phyloP scores from a whole-genome alignment of 257 asterid species.

The Thymus mandschuricus region DNA sequence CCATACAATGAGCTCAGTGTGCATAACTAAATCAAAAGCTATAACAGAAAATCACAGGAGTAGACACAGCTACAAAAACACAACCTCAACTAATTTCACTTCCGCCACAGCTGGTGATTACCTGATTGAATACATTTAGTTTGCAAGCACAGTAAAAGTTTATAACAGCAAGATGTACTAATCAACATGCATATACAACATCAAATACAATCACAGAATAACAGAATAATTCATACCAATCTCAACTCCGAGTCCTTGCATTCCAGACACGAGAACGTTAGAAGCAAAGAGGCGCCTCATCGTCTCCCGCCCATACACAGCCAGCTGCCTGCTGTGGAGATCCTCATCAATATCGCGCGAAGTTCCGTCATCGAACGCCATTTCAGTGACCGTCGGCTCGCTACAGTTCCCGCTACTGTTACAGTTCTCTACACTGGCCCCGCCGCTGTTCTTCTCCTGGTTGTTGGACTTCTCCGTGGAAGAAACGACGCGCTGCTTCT shows the following conservation, averaged over 20 bases:
- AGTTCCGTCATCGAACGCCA: constrained; percentile 88
- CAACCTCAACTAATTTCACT: too few relatives aligned
- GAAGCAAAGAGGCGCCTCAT: constrained; percentile 93
- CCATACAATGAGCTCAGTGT: neutral
- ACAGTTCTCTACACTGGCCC: constrained; percentile 27
- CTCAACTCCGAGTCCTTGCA: constrained; percentile 95
- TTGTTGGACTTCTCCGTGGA: constrained; percentile 28
- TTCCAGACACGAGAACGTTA: constrained; percentile 79
- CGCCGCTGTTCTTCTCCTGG: constrained; percentile 40
- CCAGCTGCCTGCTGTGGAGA: constrained; percentile 97
- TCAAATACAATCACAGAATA: neutral
- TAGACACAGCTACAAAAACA: neutral
- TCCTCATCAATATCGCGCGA: constrained; percentile 89
- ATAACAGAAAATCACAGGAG: neutral
- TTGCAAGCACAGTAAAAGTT: neutral
- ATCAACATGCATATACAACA: neutral
- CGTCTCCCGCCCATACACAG: constrained; percentile 94
- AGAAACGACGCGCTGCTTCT: constrained; percentile 60
- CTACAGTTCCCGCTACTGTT: constrained; percentile 44
- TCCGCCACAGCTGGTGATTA: neutral
- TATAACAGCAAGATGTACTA: constrained; percentile 2
- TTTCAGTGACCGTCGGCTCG: constrained; percentile 58
- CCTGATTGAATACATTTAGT: constrained; percentile 10
- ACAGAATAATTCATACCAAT: constrained; percentile 49
- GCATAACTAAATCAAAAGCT: constrained; percentile 9